Base-by-base conservation (phyloP, 768 basidiomycete species). In the Ephemerocybe angulata region DNA sequence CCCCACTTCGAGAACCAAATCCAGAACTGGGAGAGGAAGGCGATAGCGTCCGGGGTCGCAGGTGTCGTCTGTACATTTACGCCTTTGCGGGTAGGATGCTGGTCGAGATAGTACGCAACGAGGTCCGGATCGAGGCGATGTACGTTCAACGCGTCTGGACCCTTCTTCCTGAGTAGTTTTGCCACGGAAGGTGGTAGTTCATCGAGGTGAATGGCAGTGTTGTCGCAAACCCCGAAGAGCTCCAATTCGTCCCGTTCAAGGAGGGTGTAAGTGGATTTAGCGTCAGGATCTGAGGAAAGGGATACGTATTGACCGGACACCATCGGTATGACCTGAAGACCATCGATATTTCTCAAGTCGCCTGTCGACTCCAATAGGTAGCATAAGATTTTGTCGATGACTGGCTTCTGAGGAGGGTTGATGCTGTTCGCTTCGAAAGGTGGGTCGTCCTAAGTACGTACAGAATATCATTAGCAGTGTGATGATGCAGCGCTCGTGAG, bases 1-100 rank as follows among this genome's bases (percentile, higher is more conserved):
- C 38, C n/a, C 64, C 68, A 76, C 0, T 35, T 54, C 4, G 56
- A 60, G 42, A 75, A 48, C 79, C 78, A 81, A 2, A 50, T 38
- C 80, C 79, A 82, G 55, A 80, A 80, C 1, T 52, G 47, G 1
- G 66, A 61, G n/a, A 79, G 52, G 74, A 75, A 78, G 4, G 53
- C 40, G 17, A 74, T 52, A 10, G 58, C 44, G 4, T 31, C 49
- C n/a, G n/a, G n/a, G n/a, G 7, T 57, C 55, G 33, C 65, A 58
- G 5, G 56, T 54, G 27, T 52, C 54, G 27, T 47, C 50, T n/a
- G 56, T 52, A 1, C 64, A 28, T 67, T 59, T 3, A 70, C 56
- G 1, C 62, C 63, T 3, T 70, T 53, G 8, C 59, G 66, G 11
- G 56, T 60, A 0, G 65, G 63, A 51, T 67, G 64, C 1, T 46